A percentile compares a stretch with the other conserved stretches of the same genome.
Evolutionary conservation across 805 yeast genomes (phyloP).

Genomic region (Metschnikowia proteae): DNA sequence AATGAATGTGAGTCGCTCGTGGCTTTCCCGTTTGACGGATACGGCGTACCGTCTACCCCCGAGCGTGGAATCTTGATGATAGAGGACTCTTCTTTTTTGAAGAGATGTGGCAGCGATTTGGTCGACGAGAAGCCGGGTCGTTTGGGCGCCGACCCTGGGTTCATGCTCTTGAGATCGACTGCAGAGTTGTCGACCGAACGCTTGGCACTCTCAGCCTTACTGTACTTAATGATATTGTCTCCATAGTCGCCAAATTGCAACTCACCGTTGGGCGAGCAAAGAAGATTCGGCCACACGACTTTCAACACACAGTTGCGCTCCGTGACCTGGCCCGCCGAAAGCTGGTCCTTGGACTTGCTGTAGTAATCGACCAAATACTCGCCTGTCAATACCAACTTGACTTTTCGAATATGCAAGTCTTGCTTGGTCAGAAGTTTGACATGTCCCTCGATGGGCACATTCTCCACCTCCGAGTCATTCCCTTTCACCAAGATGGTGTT

Average conservation of each 20-base stretch:
- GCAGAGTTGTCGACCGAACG: constrained; percentile 13
- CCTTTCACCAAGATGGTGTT: constrained; percentile 44
- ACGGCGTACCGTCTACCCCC: constrained; percentile 44
- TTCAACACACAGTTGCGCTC: constrained; percentile 39
- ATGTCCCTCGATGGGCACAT: constrained; percentile 42
- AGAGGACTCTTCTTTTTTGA: constrained; percentile 14
- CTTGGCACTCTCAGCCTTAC: constrained; percentile 18
- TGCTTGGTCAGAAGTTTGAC: constrained; percentile 45
- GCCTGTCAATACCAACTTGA: constrained; percentile 41
- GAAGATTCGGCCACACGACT: constrained; percentile 48
- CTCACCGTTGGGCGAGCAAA: constrained; percentile 37
- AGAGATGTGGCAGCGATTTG: constrained; percentile 27
- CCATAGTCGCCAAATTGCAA: constrained; percentile 42
- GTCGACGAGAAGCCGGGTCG: constrained; percentile 30
- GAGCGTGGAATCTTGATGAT: constrained; percentile 28
- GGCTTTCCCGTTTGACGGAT: constrained; percentile 9
- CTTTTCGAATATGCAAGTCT: constrained; percentile 35
- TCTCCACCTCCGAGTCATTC: constrained; percentile 41
- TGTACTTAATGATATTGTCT: constrained; percentile 24
- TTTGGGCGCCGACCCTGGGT: constrained; percentile 8
- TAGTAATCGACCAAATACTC: constrained; percentile 42
- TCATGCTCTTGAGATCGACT: constrained; percentile 8
- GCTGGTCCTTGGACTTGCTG: constrained; percentile 29
- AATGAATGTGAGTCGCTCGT: constrained; percentile 28
- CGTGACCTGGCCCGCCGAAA: constrained; percentile 29